A percentile compares a stretch with the other conserved stretches of the same genome.
These are phyloP conservation scores for Melastoma candidum DNA, from an alignment of 441 rosid species.

Conservation along the genomic window DNA sequence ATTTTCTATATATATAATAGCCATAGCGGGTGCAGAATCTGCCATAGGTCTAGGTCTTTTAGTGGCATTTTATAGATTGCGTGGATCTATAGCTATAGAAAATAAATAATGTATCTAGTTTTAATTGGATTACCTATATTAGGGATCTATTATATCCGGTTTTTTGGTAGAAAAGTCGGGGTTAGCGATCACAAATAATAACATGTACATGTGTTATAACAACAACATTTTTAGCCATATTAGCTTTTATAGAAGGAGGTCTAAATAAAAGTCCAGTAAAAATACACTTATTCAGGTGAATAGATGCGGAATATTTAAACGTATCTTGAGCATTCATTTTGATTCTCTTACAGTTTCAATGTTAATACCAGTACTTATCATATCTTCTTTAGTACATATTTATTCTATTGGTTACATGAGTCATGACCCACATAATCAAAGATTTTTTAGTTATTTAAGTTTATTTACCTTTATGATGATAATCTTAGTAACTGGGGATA, in stretches of 20 bases:
- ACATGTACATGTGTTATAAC: background rate
- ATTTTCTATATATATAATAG: background rate
- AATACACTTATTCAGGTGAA: background rate
- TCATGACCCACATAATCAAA: slow-evolving; percentile 13
- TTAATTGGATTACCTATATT: background rate
- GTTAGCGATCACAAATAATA: background rate
- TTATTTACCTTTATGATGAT: too few species aligned
- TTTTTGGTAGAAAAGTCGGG: slow-evolving; percentile 7
- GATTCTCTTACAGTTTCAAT: slow-evolving; percentile 13
- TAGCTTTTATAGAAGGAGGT: slow-evolving; percentile 3
- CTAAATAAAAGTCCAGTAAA: background rate
- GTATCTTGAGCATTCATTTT: background rate
- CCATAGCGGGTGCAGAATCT: slow-evolving; percentile 5
- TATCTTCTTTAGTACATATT: slow-evolving; percentile 3
- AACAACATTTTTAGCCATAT: background rate
- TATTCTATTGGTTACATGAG: slow-evolving; percentile 11
- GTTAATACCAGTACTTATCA: slow-evolving; percentile 10
- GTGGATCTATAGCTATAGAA: slow-evolving; percentile 3
- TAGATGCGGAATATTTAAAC: slow-evolving; percentile 1
- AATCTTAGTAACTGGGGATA: too few species aligned
- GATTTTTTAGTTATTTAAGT: slow-evolving; percentile 13
- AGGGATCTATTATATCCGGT: slow-evolving; percentile 1
- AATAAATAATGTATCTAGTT: slow-evolving; percentile 3
- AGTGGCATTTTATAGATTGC: slow-evolving; percentile 2
- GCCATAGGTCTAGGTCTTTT: slow-evolving; percentile 6